Evolutionary conservation across 192 early-diverging fungal species (phyloP).

Genomic region (Coemansia sp.): DNA sequence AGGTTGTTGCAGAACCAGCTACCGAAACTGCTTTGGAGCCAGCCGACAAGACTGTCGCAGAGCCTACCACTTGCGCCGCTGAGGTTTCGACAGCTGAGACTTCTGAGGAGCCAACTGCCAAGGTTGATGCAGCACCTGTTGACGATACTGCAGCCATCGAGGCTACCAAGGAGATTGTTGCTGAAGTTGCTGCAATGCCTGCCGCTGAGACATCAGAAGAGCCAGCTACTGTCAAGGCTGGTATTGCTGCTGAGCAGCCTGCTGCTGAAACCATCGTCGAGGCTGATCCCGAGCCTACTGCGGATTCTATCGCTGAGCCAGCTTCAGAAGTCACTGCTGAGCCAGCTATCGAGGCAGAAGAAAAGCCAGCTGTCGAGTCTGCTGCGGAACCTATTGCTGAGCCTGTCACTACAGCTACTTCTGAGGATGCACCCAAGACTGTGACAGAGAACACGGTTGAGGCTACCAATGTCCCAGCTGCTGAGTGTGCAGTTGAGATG

Average conservation of each 20-base stretch:
- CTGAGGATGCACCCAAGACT: too few species aligned
- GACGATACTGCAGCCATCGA: conserved; percentile 2
- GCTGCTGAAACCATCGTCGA: background rate
- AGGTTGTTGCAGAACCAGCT: background rate
- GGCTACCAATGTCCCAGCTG: background rate
- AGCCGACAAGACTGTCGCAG: background rate
- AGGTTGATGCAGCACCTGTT: background rate
- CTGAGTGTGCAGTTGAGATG: background rate
- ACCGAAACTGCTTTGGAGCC: background rate
- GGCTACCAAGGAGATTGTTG: background rate
- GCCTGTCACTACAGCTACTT: too few species aligned
- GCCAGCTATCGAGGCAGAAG: background rate
- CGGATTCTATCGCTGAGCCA: background rate
- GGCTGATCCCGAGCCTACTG: background rate
- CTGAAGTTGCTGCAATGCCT: too few species aligned
- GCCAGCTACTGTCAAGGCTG: background rate
- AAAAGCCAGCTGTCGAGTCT: background rate
- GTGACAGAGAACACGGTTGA: too few species aligned
- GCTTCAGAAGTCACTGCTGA: background rate
- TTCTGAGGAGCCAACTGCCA: background rate
- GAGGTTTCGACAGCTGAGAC: background rate
- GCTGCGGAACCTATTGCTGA: background rate
- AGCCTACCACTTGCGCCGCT: background rate
- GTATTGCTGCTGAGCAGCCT: background rate
- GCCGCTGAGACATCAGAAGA: background rate